Conservation (phyloP, 2,329 filamentous ascomycete species). For the Monosporascus sp. region DNA sequence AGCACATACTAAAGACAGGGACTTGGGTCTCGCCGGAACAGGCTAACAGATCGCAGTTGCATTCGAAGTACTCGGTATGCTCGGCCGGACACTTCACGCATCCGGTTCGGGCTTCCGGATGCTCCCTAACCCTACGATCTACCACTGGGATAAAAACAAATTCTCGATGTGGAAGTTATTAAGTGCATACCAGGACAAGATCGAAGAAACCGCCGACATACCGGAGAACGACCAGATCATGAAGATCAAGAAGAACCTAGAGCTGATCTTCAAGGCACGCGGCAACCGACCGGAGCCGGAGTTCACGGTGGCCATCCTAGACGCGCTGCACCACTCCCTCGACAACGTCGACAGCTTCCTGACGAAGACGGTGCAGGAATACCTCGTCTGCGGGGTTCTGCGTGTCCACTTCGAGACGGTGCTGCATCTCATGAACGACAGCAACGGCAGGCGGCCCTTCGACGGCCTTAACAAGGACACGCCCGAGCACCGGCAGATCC, state of each 20-base stretch:
- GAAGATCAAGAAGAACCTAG: slow-evolving; percentile 8
- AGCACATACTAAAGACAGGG: slow-evolving; percentile 3
- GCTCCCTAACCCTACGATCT: slow-evolving; percentile 52
- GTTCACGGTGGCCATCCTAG: slow-evolving; percentile 31
- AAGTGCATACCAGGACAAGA: slow-evolving; percentile 30
- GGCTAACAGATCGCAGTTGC: slow-evolving; percentile 35
- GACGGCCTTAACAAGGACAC: slow-evolving; percentile 41
- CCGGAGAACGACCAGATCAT: slow-evolving; percentile 3
- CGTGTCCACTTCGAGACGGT: slow-evolving; percentile 47
- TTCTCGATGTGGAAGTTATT: slow-evolving; percentile 40
- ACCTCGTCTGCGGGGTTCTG: slow-evolving; percentile 39
- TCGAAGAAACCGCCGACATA: slow-evolving; percentile 16
- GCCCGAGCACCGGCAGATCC: slow-evolving; percentile 43
- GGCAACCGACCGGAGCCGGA: slow-evolving; percentile 9
- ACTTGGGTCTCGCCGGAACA: background rate
- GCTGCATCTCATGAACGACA: slow-evolving; percentile 39
- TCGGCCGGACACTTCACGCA: slow-evolving; percentile 45
- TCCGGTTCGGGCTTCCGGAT: slow-evolving; percentile 45
- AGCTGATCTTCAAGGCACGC: slow-evolving; percentile 6
- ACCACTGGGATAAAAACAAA: slow-evolving; percentile 47
- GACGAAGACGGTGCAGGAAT: slow-evolving; percentile 18
- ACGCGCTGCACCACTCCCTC: slow-evolving; percentile 35
- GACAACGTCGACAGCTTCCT: slow-evolving; percentile 39
- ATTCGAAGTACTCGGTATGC: slow-evolving; percentile 56
- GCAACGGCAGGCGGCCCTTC: slow-evolving; percentile 28